Base-by-base conservation (phyloP, 352 stramenopile species). In the Pythium volutum region DNA sequence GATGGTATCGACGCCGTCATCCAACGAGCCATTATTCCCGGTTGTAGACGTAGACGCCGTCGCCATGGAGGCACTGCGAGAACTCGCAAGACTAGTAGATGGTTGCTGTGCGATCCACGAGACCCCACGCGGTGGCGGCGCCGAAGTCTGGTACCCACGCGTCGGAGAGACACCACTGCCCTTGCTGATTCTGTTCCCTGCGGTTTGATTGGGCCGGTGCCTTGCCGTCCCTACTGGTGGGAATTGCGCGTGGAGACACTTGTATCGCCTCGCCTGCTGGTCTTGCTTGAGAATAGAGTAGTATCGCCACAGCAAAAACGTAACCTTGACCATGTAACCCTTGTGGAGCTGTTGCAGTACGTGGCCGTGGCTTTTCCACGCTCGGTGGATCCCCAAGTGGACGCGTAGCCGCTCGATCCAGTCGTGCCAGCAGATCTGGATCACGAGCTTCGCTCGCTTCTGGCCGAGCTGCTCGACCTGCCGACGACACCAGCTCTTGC, bases 281-380 rank as follows among this genome's bases (percentile, higher is more conserved):
- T 77, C 70, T 16, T 64, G 51, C 18, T 38, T 29, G 9, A 77
- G 50, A 22, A 77, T 77, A 42, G 63, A 29, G 52, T 66, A 75
- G 49, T 77, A 77, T 10, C 70, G 58, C 70, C 70, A 77, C 2
- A 77, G n/a, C 16, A 70, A 16, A 38, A 77, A 70, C 31, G 66
- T 66, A 1, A 75, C 38, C 16, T 60, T 63, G 27, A 73, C 69
- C 59, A 70, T 74, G 47, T 77, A 77, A 4, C 58, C 41, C 29
- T 75, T 74, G 66, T 70, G 69, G 16, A 75, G 60, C 7, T 47
- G 59, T 29, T 75, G 80, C 15, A 93, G 68, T 14, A 67, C 60
- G n/a, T 89, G 70, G 2, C 82, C 84, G 2, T 75, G 68, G 26
- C 64, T 74, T 39, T 62, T 59, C 71, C 71, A 78, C 14, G 76